These are phyloP conservation scores for Coniochaeta prunicola DNA, from an alignment of 2,329 filamentous ascomycete species.

Conservation along the genomic window DNA sequence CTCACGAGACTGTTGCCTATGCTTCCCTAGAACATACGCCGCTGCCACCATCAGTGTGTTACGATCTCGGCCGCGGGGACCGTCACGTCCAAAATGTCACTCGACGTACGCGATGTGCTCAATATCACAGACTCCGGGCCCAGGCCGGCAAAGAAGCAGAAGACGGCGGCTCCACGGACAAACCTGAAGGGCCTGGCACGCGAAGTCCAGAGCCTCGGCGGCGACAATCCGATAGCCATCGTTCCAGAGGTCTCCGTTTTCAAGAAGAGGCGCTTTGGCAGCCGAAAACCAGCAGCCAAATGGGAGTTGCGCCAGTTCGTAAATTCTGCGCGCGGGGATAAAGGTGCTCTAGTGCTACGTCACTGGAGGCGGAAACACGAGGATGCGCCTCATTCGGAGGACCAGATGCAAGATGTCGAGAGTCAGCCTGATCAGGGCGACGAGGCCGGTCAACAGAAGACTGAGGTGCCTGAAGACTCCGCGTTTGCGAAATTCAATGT, in stretches of 20 bases:
- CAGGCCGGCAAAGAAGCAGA: constrained; percentile 68
- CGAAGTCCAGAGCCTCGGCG: constrained; percentile 58
- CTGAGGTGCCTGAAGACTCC: constrained; percentile 44
- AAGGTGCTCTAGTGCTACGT: constrained; percentile 58
- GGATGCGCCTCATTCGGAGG: constrained; percentile 25
- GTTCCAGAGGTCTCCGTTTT: constrained; percentile 53
- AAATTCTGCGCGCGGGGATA: constrained; percentile 65
- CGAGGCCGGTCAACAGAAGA: constrained; percentile 14
- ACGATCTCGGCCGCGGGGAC: background rate
- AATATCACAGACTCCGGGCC: constrained; percentile 56
- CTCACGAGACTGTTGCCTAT: background rate
- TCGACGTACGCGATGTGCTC: constrained; percentile 83
- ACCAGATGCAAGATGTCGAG: constrained; percentile 18
- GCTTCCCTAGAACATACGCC: background rate
- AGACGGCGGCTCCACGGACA: constrained; percentile 51
- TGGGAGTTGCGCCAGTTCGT: constrained; percentile 67
- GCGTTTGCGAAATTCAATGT: constrained; percentile 85
- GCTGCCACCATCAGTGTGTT: background rate
- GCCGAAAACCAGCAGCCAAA: constrained; percentile 45
- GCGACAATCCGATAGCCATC: constrained; percentile 60
- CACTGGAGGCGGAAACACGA: constrained; percentile 72
- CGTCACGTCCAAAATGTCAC: constrained; percentile 36
- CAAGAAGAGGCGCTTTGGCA: constrained; percentile 50
- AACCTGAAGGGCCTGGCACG: constrained; percentile 58
- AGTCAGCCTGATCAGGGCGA: constrained; percentile 23